Evolutionary conservation across 805 yeast genomes (phyloP), one percentile per base, ranked within the genome.

Genomic region (Ogataea chonburiensis): DNA sequence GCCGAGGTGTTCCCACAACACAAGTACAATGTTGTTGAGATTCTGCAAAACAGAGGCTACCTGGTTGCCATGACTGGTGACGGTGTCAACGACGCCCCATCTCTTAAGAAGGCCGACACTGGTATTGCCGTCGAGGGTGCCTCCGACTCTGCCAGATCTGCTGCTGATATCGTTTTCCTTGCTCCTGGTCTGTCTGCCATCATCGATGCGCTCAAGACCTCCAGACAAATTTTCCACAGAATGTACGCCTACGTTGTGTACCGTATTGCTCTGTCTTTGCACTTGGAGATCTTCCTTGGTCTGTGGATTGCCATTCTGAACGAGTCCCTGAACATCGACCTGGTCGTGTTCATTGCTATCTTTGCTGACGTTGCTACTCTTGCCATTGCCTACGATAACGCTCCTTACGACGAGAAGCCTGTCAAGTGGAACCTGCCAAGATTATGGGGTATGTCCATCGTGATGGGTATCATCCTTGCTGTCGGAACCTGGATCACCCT

Each of bases 101-200:
- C 96, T 51, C 79, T 87, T 72, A 87, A 87, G 87, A 87, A 87
- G 79, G 95, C 94, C 58, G 88, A 81, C 62, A 79, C 86, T 54
- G 97, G 97, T 82, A 88, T 88, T 75, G 96, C 97, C 62, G 96
- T 87, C 68, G 95, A 87, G 75, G 96, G 95, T 81, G 89, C 95
- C 60, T 84, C 95, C 56, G 96, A 86, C 73, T 91, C 95, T 68
- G 96, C 96, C 54, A 81, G 93, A 75, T 86, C 95, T 60, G 96
- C 96, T 70, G 89, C 95, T 60, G 96, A 86, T 73, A 86, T 86
- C 70, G 95, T 86, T 66, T 86, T 86, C 84, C 73, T 86, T 57
- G 95, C 95, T 56, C 95, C 95, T 53, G 95, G 95, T 85, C 77
- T 86, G 63, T 83, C 93, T 71, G 93, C 95, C 59, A 86, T 86